A percentile compares a stretch with the other conserved stretches of the same genome.
phyloP scores from a whole-genome alignment of 352 stramenopile genomes.

The Pythium angustatum region DNA sequence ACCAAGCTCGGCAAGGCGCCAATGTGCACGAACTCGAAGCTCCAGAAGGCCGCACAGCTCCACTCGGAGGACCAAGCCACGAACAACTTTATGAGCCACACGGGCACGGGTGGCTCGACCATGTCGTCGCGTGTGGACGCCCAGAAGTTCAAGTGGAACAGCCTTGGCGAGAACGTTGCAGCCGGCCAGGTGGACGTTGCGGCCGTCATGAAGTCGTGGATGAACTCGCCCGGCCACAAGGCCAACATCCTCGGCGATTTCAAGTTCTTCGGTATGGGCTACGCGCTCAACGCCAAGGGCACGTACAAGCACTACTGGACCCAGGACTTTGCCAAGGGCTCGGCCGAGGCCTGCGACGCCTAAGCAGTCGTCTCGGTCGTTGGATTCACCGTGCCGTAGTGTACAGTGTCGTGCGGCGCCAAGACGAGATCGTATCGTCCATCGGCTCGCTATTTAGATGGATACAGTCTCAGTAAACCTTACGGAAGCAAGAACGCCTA shows the following conservation, averaged over 20 bases:
- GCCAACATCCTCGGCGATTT: constrained; percentile 48
- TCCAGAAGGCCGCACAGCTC: constrained; percentile 26
- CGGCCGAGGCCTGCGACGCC: constrained; percentile 32
- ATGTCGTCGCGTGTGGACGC: constrained; percentile 25
- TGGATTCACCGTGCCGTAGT: too few species aligned
- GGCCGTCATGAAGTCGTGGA: constrained; percentile 49
- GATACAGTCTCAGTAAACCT: too few species aligned
- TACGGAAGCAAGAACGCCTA: too few species aligned
- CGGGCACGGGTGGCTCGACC: constrained; percentile 15
- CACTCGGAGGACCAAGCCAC: constrained; percentile 31
- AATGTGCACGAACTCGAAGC: constrained; percentile 27
- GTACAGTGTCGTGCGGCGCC: not conserved
- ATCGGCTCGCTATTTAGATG: constrained; percentile 3
- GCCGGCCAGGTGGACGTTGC: constrained; percentile 41
- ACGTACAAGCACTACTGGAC: constrained; percentile 62
- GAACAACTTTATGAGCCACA: constrained; percentile 31
- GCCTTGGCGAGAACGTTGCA: constrained; percentile 52
- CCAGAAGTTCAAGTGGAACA: constrained; percentile 32
- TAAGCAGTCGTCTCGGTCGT: constrained; percentile 9
- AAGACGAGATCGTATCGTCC: constrained; percentile 5
- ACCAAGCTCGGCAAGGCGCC: constrained; percentile 28
- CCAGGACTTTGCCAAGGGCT: constrained; percentile 50
- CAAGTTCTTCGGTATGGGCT: constrained; percentile 41
- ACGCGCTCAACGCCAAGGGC: constrained; percentile 42
- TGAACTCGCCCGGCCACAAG: constrained; percentile 47